Base-by-base conservation (phyloP, 2,329 filamentous ascomycete species). In the Hypomyces perniciosus region DNA sequence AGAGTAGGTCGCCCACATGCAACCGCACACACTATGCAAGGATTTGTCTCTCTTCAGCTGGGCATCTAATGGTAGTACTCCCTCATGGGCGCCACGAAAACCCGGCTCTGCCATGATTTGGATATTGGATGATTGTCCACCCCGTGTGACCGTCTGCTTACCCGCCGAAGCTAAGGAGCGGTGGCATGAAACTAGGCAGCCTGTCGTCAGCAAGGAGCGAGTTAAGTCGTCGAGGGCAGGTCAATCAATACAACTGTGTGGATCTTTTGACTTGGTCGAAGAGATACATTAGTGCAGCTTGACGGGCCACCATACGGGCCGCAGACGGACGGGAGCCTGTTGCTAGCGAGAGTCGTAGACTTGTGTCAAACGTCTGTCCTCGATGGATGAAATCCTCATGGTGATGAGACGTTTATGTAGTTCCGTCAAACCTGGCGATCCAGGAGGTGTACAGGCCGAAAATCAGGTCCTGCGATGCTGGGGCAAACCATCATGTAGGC, bases 111-210 rank as follows among this genome's bases (percentile, higher is more conserved):
- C 20, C 20, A 20, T 20, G 20, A 20, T 20, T 20, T 20, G 20
- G 20, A 20, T 20, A 20, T 20, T 20, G 20, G 20, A 20, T 20
- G 20, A 20, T 20, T 20, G 20, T 20, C 26, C 12, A 44, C 37
- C 37, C 42, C 48, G 55, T 62, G 61, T 63, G 59, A 63, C 48
- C 56, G 59, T 46, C 44, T 38, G 46, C 46, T 58, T 64, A 63
- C 60, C 61, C 62, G 62, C 62, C 61, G 58, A 46, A 50, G 59
- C 62, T 64, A 59, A 61, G 55, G 57, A 43, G 26, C 37, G 55
- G 54, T 61, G 56, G 56, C 57, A 62, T 60, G 13, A 28, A 37
- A 20, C 31, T 45, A 50, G 31, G 46, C 37, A 42, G 13, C 37
- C 28, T 13, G 4, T 12, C 27, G 13, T 43, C 20, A 42, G 34